Base-by-base conservation (phyloP, 768 basidiomycete species). In the Coprinellus aureogranulatus region DNA sequence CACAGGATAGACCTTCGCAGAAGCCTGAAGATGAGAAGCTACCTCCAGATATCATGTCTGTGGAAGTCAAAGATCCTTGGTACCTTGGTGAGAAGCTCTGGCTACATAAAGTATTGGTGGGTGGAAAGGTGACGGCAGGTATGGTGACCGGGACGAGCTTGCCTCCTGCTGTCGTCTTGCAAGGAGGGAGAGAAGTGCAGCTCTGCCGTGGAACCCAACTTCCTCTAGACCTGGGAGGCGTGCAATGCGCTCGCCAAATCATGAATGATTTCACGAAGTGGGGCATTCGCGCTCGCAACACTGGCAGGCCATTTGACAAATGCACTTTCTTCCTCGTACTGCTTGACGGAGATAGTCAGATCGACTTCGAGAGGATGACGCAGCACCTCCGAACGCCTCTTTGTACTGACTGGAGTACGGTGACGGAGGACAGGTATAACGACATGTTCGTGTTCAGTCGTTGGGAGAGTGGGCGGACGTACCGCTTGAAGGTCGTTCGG, bases 291-390 rank as follows among this genome's bases (percentile, higher is more conserved):
- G 82, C 80, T 70, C 81, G 82, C 62, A 78, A 87, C 67, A 86
- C 87, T 6, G 77, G 80, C 2, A 81, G 81, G 53, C 83, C 83
- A 0, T 72, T 88, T 59, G 63, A 70, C 41, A 77, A 78, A 6
- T 73, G 86, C 47, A 81, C 82, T 55, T 78, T 85, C 58, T 90
- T 84, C 67, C 71, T 94, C 37, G 82, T 89, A 23, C 90, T 88
- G 4, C 70, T 94, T 48, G 76, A 73, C n/a, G 65, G 68, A 41
- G 70, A 76, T 27, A 66, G 70, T 20, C 73, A 77, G 44, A 79
- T 85, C 25, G 87, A 93, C 72, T 89, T 82, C 55, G 65, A 72
- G 12, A 76, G 75, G 0, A 87, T 92, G 62, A 67, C 80, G 27
- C 65, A 66, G 9, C 70, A 87, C 10, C 68, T 89, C 48, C 57